Evolutionary conservation across 768 basidiomycete genomes (phyloP).

Genomic region (Pleurotus cornucopiae): DNA sequence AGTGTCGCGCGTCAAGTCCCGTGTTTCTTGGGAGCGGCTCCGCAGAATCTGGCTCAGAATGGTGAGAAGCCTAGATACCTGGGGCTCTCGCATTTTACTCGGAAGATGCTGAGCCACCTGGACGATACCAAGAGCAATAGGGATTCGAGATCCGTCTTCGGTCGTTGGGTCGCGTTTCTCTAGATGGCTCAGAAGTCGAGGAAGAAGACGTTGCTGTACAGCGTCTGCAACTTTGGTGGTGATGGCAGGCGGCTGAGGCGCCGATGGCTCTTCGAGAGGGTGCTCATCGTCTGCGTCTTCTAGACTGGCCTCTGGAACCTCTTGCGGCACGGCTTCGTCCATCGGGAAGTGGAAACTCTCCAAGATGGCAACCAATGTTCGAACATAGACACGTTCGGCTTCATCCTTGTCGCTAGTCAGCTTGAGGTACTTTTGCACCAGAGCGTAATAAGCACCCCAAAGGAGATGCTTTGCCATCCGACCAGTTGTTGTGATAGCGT

Average conservation of each 20-base stretch:
- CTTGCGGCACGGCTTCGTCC: conserved; percentile 47
- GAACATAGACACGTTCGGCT: conserved; percentile 77
- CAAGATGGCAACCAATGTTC: conserved; percentile 77
- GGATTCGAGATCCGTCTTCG: conserved; percentile 84
- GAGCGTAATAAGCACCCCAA: conserved; percentile 80
- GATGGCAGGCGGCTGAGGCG: conserved; percentile 9
- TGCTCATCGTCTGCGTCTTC: conserved; percentile 27
- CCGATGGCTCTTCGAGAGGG: conserved; percentile 14
- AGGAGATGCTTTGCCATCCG: conserved; percentile 69
- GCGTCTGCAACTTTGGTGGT: conserved; percentile 61
- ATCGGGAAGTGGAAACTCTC: conserved; percentile 92
- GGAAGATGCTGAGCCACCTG: conserved; percentile 84
- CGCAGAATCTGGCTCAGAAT: conserved; percentile 85
- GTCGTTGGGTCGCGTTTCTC: conserved; percentile 75
- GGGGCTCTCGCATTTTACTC: conserved; percentile 49
- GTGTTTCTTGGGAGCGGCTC: conserved; percentile 90
- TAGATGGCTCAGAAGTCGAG: conserved; percentile 72
- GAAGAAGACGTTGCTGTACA: conserved; percentile 73
- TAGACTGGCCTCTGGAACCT: conserved; percentile 22
- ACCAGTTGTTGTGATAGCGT: conserved; percentile 79
- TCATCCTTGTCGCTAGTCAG: conserved; percentile 62
- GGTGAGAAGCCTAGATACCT: conserved; percentile 75
- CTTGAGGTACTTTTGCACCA: conserved; percentile 80
- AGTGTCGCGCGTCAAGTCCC: conserved; percentile 82
- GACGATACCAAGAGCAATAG: conserved; percentile 82